Evolutionary conservation across 345 rosid species (phyloP), one percentile per base, ranked within the genome.

Genomic region (Turritis glabra): DNA sequence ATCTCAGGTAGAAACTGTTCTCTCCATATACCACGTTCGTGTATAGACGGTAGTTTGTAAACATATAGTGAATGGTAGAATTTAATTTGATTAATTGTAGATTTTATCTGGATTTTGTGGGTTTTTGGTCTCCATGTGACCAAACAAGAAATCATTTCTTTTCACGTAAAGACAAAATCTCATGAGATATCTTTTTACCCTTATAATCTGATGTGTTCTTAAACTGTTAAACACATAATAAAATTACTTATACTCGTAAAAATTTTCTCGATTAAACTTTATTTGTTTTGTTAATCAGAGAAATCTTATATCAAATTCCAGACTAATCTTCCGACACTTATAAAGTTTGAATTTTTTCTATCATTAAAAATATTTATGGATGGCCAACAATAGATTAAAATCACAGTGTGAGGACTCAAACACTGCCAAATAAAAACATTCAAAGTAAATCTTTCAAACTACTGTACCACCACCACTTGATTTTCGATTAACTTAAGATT

Each of bases 61-160:
- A 14, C 40, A 30, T 58, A 11, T 6, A 53, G 26, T 13, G 56
- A 52, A 55, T 50, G 72, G 65, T 69, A 62, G 10, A 57, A 14
- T 30, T 61, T 53, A 33, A 4, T 38, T 41, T 70, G 26, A 26
- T 53, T 26, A 29, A 23, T 7, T 58, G 10, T 65, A 55, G 19
- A 47, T 64, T 44, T 52, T 51, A 8, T 59, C 47, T 59, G 13
- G 26, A 63, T 53, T 38, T 59, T 52, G 23, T 56, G 17, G 13
- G 15, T 21, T 64, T 59, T 58, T 41, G 27, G 29, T 71, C 64
- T 72, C 63, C 8, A 19, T 26, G 50, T 32, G 37, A 59, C 56
- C 56, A 75, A 59, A 41, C n/a, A 75, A 60, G 40, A 60, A 59
- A 68, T 69, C 64, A 43, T 76, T 30, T 58, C 0, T 27, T 65